Conservation (phyloP, 257 asterid species). For the Solanum paucissectum region DNA sequence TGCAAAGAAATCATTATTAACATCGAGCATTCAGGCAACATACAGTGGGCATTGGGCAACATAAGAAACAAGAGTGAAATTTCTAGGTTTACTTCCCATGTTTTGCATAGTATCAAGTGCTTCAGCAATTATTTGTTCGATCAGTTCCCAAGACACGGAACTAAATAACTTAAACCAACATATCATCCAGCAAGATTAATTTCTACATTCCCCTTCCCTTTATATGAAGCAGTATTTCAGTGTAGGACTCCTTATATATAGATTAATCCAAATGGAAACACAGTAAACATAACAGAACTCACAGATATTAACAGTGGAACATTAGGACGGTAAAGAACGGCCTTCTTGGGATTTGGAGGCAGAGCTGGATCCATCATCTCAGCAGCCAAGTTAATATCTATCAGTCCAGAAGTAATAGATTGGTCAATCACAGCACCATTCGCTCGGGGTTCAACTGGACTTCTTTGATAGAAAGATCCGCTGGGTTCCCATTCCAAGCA, state of each 20-base stretch:
- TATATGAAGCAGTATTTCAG: conserved; percentile 1
- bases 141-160: not conserved
- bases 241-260: not conserved
- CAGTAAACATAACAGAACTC: conserved; percentile 20
- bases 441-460: conserved; percentile 43
- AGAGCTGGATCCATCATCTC: conserved; percentile 89
- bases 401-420: conserved; percentile 77
- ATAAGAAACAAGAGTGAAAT: not conserved
- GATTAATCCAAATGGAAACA: not conserved
- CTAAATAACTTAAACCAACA: not conserved
- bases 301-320: conserved; percentile 79
- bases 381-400: conserved; percentile 68
- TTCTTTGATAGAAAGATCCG: conserved; percentile 69
- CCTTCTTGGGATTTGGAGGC: conserved; percentile 94
- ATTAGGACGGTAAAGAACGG: conserved; percentile 75
- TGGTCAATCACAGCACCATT: conserved; percentile 55
- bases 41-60: not conserved
- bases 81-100: not conserved
- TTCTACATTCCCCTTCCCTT: not conserved
- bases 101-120: not conserved
- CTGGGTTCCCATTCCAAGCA: conserved; percentile 99
- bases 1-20: not conserved
- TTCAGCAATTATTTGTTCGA: not conserved
- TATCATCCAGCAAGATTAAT: not conserved
- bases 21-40: not conserved